These are phyloP conservation scores for Trypanosoma lewisi DNA, from an alignment of 208 protist species.

Conservation along the genomic window DNA sequence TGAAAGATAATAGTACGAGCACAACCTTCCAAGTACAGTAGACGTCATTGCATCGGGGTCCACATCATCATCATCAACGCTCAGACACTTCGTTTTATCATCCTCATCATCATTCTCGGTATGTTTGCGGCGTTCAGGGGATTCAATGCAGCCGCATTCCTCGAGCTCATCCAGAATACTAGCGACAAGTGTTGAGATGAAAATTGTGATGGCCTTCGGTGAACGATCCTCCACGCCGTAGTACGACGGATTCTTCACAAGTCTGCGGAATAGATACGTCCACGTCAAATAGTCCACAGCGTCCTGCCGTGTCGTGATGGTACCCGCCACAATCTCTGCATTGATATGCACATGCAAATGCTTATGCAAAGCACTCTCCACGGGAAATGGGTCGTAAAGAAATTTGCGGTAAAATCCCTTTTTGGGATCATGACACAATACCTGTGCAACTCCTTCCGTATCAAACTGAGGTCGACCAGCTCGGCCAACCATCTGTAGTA, in stretches of 20 bases:
- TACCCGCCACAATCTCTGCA: conserved; percentile 97
- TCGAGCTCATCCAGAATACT: conserved; percentile 82
- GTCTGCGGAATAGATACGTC: conserved; percentile 98
- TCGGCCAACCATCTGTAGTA: conserved; percentile 99
- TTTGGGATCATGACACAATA: conserved; percentile 97
- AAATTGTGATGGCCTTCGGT: conserved; percentile 82
- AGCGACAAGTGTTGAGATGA: conserved; percentile 82
- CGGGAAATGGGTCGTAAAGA: conserved; percentile 99
- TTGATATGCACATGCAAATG: conserved; percentile 98
- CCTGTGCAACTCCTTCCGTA: conserved; percentile 93
- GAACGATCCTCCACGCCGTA: conserved; percentile 96
- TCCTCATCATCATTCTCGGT: conserved; percentile 43
- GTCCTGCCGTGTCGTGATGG: conserved; percentile 93
- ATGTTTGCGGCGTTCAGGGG: conserved; percentile 34
- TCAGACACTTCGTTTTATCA: conserved; percentile 16
- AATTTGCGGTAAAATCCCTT: conserved; percentile 99
- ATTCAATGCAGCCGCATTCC: conserved; percentile 80
- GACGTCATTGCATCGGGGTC: conserved; percentile 66
- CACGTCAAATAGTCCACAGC: conserved; percentile 99
- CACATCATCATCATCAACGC: conserved; percentile 19
- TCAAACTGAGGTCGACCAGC: conserved; percentile 98
- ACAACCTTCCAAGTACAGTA: conserved; percentile 94
- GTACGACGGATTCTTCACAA: conserved; percentile 97
- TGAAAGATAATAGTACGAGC: conserved; percentile 99
- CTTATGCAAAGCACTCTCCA: conserved; percentile 96